A percentile compares a stretch with the other conserved stretches of the same genome.
Conservation (phyloP, 495 filamentous ascomycete genomes). For the Penicillium angulare region DNA sequence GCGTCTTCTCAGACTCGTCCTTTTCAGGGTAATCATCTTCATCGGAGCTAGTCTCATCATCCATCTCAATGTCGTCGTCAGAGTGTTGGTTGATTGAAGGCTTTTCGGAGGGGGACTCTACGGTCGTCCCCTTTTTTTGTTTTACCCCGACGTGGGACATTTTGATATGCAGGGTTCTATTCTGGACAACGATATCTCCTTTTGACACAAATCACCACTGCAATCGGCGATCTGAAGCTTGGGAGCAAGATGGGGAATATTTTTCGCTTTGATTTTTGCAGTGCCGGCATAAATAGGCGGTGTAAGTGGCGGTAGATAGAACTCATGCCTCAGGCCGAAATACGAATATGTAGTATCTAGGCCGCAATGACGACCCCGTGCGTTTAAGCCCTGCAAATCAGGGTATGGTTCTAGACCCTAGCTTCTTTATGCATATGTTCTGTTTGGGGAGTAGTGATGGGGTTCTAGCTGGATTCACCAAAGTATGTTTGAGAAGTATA, state of each 20-base stretch:
- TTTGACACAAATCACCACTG: constrained; percentile 8
- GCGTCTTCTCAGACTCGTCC: constrained; percentile 76
- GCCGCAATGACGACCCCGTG: not conserved
- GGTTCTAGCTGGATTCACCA: no score
- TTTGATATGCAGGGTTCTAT: constrained; percentile 5
- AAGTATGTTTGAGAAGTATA: no score
- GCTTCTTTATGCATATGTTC: no score
- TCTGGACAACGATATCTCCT: not conserved
- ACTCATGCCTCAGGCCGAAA: not conserved
- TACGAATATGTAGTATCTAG: not conserved
- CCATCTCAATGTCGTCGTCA: constrained; percentile 33
- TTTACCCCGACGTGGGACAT: constrained; percentile 37
- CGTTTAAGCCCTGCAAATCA: not conserved
- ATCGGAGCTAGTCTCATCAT: constrained; percentile 29
- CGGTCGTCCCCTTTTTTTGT: constrained; percentile 31
- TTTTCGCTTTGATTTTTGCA: constrained; percentile 32
- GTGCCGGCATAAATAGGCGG: constrained; percentile 23
- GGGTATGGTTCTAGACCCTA: no score
- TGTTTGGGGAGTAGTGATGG: not conserved
- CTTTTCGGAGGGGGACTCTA: constrained; percentile 27
- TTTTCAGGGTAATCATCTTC: constrained; percentile 57
- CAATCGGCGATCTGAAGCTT: constrained; percentile 16
- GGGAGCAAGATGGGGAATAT: constrained; percentile 26
- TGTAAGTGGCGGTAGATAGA: constrained; percentile 15
- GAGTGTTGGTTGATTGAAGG: constrained; percentile 11